Evolutionary conservation across 140 eudicot species (phyloP), one percentile per base, ranked within the genome.

Genomic region (Flaveria floridana): DNA sequence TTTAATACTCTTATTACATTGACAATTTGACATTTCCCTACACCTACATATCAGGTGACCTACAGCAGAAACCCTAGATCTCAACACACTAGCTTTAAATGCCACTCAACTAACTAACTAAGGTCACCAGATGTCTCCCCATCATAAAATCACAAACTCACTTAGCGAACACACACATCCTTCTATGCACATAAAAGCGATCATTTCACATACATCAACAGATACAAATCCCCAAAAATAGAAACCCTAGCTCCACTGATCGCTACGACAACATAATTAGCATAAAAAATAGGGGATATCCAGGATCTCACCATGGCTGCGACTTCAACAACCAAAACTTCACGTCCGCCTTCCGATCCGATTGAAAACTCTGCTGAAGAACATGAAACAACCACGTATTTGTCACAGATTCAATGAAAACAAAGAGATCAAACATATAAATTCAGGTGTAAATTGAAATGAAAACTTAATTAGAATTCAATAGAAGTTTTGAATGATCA

Each of bases 281-380:
- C 52, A 59, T 23, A 30, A 46, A 3, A 30, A 69, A 4, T 34
- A 61, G 26, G 16, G 48, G 34, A 70, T 61, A 71, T 34, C 19
- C 15, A 62, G 63, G 48, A 28, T 48, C 77, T 71, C 72, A 78
- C 82, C 82, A 78, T 78, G 77, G 62, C 73, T 78, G 20, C 58
- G 26, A 59, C 34, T 61, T 63, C 72, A 34, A 71, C 11, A 3
- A 59, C 41, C 48, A 34, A 61, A 46, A 30, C 77, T 39, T 70
- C 71, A 51, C 74, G 77, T 62, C 39, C 67, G 66, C 55, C 65
- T 26, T 71, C 82, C 76, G 77, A 78, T 78, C 82, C 44, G 76
- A 70, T 78, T 50, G 37, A 20, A 7, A 26, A 30, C 8, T 15
- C 57, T 61, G n/a, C 51, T 61, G 15, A 71, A 62, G 6, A 78